phyloP scores from a whole-genome alignment of 306 rosid genomes.

The Carpinus viminea region DNA sequence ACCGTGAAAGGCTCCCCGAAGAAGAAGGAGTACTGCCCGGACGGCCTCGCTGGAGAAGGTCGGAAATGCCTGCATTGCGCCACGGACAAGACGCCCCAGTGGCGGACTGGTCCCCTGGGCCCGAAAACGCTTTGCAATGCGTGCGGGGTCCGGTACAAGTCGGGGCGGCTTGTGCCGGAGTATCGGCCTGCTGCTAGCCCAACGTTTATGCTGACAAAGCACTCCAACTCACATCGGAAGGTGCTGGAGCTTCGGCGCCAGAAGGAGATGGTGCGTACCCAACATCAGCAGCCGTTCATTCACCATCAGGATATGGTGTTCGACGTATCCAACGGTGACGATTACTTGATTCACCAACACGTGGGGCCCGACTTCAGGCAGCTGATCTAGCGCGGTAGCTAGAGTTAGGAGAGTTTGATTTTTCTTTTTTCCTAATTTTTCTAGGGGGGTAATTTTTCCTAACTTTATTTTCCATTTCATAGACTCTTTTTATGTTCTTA shows the following conservation, averaged over 20 bases:
- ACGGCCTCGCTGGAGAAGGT: conserved; percentile 40
- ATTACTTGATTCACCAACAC: conserved; percentile 77
- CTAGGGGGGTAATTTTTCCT: conserved; percentile 8
- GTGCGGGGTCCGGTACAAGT: conserved; percentile 83
- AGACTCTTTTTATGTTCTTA: conserved; percentile 12
- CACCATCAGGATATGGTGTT: conserved; percentile 56
- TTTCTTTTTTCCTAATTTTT: conserved; percentile 4
- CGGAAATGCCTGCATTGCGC: conserved; percentile 86
- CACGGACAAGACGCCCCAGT: conserved; percentile 90
- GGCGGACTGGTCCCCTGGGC: conserved; percentile 91
- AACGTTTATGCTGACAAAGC: conserved; percentile 82
- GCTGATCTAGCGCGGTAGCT: conserved; percentile 48
- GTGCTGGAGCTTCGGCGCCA: conserved; percentile 91
- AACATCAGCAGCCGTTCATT: conserved; percentile 35
- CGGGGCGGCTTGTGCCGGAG: conserved; percentile 85
- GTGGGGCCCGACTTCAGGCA: conserved; percentile 62
- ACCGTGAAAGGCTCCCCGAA: conserved; percentile 24
- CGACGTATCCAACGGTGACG: conserved; percentile 69
- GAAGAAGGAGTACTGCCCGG: conserved; percentile 48
- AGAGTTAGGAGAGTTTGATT: conserved; percentile 16
- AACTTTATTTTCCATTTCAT: conserved; percentile 16
- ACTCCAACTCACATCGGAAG: conserved; percentile 93
- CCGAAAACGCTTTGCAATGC: conserved; percentile 88
- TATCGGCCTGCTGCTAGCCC: conserved; percentile 96
- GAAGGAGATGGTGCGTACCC: conserved; percentile 58